Conservation (phyloP, 164 flowering plant species). For the Stephania yunnanensis region DNA sequence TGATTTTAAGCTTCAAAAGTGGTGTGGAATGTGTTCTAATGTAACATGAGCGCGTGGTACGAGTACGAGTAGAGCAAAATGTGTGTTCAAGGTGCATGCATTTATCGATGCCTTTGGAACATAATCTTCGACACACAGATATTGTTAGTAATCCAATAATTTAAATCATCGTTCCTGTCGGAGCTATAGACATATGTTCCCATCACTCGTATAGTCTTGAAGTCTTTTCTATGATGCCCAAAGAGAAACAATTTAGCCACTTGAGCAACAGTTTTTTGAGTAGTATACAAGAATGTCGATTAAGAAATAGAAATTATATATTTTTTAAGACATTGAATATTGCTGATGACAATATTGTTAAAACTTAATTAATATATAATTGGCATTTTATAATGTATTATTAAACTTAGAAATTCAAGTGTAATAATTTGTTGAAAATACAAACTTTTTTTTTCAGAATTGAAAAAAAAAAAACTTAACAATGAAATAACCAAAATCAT, state of each 20-base stretch:
- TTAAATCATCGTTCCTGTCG: not conserved
- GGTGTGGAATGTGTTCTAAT: not conserved
- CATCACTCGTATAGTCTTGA: not conserved
- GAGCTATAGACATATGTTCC: constrained; percentile 1
- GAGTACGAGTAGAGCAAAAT: not conserved
- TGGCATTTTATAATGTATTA: too few relatives aligned
- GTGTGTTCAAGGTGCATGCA: constrained; percentile 1
- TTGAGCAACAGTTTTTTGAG: not conserved
- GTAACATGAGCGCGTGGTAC: not conserved
- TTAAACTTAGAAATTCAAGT: too few relatives aligned
- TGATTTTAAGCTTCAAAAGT: constrained; percentile 1
- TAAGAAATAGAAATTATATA: too few relatives aligned
- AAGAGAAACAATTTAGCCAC: not conserved
- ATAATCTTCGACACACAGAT: not conserved
- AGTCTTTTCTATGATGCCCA: not conserved
- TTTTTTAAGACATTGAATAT: too few relatives aligned
- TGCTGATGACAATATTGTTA: too few relatives aligned
- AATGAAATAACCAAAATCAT: too few relatives aligned
- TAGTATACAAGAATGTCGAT: too few relatives aligned
- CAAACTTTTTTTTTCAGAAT: too few relatives aligned
- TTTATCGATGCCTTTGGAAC: constrained; percentile 1
- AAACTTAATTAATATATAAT: too few relatives aligned
- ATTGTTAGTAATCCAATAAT: not conserved
- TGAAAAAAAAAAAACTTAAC: too few relatives aligned
- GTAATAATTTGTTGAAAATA: too few relatives aligned